Base-by-base conservation (phyloP, 345 rosid species). In the Boechera retrofracta region DNA sequence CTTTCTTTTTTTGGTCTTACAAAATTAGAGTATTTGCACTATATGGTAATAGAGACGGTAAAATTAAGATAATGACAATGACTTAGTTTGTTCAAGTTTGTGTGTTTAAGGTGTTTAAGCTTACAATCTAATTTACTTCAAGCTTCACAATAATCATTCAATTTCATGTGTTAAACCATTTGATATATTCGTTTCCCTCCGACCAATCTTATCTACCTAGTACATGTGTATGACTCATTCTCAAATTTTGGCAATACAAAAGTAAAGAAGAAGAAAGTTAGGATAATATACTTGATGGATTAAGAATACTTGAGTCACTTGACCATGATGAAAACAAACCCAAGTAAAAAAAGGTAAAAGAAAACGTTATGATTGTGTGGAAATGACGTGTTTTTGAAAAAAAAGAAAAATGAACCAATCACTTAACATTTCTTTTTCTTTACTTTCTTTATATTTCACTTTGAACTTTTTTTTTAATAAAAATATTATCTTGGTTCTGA, bases 301-400 rank as follows among this genome's bases (percentile, higher is more conserved):
- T 47, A 67, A 29, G 54, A 59, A 59, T 58, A 67, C 16, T 69
- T 21, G 24, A 21, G 24, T 21, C 24, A 21, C 24, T 21, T 61
- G 69, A 53, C 69, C 49, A 61, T 52, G 39, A 61, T 41, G 31
- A 51, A 52, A 31, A 18, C 48, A 44, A 51, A 32, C 48, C 15
- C 3, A 69, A 66, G 16, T 13, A 26, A 36, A 59, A 48, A 41
- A 41, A 21, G 52, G 31, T 10, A 18, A 62, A 69, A 69, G 24
- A 69, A 69, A 69, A 44, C 51, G 57, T 62, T 69, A 76, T 76
- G 71, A 76, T 76, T 76, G 18, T 53, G 56, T 53, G 57, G 62
- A 15, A 59, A 33, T 69, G 33, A 52, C 35, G 48, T 61, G 49
- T 42, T 76, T 62, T 16, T 1, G 38, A 16, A 16, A 61, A 41